These are phyloP conservation scores for Ottelia alismoides DNA, from an alignment of 106 monocot genomes.

Conservation along the genomic window DNA sequence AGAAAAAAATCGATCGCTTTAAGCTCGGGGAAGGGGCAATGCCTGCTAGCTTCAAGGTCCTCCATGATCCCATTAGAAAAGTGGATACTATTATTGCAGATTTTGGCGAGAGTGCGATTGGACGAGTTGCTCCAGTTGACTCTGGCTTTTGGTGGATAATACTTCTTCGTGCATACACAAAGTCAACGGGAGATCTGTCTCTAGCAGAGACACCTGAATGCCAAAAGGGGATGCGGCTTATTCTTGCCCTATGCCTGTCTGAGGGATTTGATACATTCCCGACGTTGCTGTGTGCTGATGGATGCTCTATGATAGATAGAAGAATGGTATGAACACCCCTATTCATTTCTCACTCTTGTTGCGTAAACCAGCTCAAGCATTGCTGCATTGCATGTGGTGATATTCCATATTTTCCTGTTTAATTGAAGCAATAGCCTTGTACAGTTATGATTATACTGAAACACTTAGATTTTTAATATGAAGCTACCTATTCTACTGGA, in stretches of 20 bases:
- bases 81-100: slow-evolving; percentile 57
- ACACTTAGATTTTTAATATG: too few species aligned
- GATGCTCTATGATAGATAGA: slow-evolving; percentile 84
- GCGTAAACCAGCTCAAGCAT: too few species aligned
- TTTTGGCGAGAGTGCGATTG: slow-evolving; percentile 93
- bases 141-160: slow-evolving; percentile 98
- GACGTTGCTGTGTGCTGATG: slow-evolving; percentile 80
- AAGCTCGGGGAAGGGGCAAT: slow-evolving; percentile 87
- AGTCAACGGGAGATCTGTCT: slow-evolving; percentile 63
- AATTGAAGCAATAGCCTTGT: too few species aligned
- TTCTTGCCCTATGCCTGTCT: slow-evolving; percentile 55
- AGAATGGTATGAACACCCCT: slow-evolving; percentile 45
- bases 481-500: too few species aligned
- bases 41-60: slow-evolving; percentile 89
- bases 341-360: neutral
- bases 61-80: slow-evolving; percentile 56
- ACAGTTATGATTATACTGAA: too few species aligned
- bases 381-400: too few species aligned
- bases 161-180: slow-evolving; percentile 80
- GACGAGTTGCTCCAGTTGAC: slow-evolving; percentile 84
- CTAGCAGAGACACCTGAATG: slow-evolving; percentile 65
- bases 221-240: slow-evolving; percentile 76
- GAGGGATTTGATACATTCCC: slow-evolving; percentile 93
- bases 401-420: neutral
- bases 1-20: slow-evolving; percentile 72